Percentiles rank a stretch among this genome's conserved stretches.
phyloP scores from a whole-genome alignment of 176 grass and related monocot genomes.

The Bromus sterilis region DNA sequence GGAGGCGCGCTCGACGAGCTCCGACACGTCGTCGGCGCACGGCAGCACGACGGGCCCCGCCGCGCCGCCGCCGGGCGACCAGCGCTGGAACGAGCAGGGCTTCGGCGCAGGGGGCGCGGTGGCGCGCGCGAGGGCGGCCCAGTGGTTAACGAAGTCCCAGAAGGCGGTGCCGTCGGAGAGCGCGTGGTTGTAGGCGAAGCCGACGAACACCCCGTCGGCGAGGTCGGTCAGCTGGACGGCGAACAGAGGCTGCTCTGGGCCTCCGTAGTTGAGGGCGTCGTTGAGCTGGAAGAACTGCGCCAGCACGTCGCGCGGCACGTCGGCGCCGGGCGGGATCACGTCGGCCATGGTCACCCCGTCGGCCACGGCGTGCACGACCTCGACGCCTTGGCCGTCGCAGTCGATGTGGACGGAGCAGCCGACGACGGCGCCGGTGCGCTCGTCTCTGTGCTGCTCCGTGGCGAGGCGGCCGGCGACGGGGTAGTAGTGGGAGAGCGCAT shows the following conservation, averaged over 20 bases:
- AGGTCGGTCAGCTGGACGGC: conserved; percentile 53
- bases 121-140: conserved; percentile 37
- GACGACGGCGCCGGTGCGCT: neutral
- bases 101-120: neutral
- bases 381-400: conserved; percentile 42
- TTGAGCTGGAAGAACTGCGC: conserved; percentile 30
- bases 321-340: conserved; percentile 7
- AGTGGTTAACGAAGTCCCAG: conserved; percentile 54
- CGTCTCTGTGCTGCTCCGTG: neutral
- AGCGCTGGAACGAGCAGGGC: conserved; percentile 34
- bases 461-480: conserved; percentile 52
- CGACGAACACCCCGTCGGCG: conserved; percentile 53
- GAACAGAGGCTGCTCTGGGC: conserved; percentile 32
- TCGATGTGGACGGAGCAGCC: conserved; percentile 31
- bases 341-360: conserved; percentile 15
- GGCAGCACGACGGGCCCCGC: conserved; percentile 35
- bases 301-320: neutral
- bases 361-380: conserved; percentile 41
- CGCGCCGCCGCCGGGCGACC: conserved; percentile 30
- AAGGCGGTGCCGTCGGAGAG: conserved; percentile 58
- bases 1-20: conserved; percentile 2
- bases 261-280: conserved; percentile 36
- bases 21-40: neutral
- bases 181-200: conserved; percentile 48
- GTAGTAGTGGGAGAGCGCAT: conserved; percentile 38